Base-by-base conservation (phyloP, 495 filamentous ascomycete genomes). In the Tuber brumale region DNA sequence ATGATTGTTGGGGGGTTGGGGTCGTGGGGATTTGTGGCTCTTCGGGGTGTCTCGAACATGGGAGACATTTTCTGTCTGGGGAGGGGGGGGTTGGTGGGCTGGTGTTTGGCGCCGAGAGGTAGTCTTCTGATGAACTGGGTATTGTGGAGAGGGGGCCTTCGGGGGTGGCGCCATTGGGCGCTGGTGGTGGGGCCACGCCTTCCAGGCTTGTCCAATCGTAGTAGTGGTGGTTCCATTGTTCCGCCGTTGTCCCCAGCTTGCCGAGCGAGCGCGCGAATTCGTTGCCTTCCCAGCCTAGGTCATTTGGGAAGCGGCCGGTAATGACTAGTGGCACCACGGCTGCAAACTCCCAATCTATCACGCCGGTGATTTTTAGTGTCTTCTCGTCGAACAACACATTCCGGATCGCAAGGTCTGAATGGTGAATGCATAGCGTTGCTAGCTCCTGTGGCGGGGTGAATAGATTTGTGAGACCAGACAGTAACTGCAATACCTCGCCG, bases 281-380 rank as follows among this genome's bases (percentile, higher is more conserved):
- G 27, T 82, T 82, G 35, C 81, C 81, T 77, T 83, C 81, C 81
- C 81, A 81, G 18, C 81, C 81, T 42, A 83, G 79, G 66, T 83
- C 81, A 23, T 83, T 79, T 1, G 81, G 81, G 66, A 83, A 81
- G 44, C 81, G 78, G 57, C 81, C 81, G 37, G 81, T 81, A 41
- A 81, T 76, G 35, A 77, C 81, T 19, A 83, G 70, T 1, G 81
- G 81, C 27, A 83, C 81, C 39, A 83, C 81, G 21, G 79, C 80
- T 31, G 81, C 81, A 70, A 83, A 83, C 42, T 83, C 81, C 81
- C 81, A 83, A 48, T 83, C 81, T 57, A 83, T 83, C 31, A 83
- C 81, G 19, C 81, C 81, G 70, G 81, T 83, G 46, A 83, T 83
- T 72, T 83, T 82, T 31, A 83, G 77, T 43, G 81, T 80, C 75